Percentiles rank a stretch among this genome's conserved stretches.
These are phyloP conservation scores for Mycothermus thermophilus DNA, from an alignment of 495 filamentous ascomycete genomes.

Conservation along the genomic window DNA sequence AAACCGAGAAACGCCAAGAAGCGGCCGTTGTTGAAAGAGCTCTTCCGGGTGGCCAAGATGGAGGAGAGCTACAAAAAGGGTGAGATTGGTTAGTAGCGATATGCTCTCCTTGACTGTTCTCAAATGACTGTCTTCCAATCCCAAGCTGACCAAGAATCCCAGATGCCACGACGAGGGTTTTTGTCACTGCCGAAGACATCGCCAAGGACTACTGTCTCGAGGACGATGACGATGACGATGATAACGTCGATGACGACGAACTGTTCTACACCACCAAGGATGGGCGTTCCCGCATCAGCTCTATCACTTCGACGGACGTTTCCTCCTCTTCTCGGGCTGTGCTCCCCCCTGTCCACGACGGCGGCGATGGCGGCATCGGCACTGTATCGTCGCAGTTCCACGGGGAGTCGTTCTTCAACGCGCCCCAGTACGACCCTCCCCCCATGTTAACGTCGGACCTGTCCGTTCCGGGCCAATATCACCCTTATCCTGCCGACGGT, in stretches of 20 bases:
- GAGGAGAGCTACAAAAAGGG: constrained; percentile 48
- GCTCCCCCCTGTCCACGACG: too few species aligned
- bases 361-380: too few species aligned
- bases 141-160: not conserved
- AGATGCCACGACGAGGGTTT: constrained; percentile 28
- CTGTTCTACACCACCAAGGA: not conserved
- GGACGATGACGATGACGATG: constrained; percentile 22
- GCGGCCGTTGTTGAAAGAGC: constrained; percentile 41
- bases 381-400: too few species aligned
- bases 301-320: constrained; percentile 7
- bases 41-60: constrained; percentile 50
- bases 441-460: too few species aligned
- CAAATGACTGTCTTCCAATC: not conserved
- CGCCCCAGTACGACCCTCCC: too few species aligned
- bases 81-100: constrained; percentile 41
- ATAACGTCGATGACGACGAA: constrained; percentile 9
- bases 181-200: constrained; percentile 25
- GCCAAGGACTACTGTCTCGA: constrained; percentile 17
- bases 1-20: constrained; percentile 30
- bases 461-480: too few species aligned
- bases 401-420: too few species aligned
- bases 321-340: too few species aligned
- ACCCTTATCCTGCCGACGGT: too few species aligned
- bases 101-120: not conserved
- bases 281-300: not conserved